Percentiles rank a stretch among this genome's conserved stretches.
phyloP scores from a whole-genome alignment of 495 filamentous ascomycete genomes.

The Entonaema liquescens region DNA sequence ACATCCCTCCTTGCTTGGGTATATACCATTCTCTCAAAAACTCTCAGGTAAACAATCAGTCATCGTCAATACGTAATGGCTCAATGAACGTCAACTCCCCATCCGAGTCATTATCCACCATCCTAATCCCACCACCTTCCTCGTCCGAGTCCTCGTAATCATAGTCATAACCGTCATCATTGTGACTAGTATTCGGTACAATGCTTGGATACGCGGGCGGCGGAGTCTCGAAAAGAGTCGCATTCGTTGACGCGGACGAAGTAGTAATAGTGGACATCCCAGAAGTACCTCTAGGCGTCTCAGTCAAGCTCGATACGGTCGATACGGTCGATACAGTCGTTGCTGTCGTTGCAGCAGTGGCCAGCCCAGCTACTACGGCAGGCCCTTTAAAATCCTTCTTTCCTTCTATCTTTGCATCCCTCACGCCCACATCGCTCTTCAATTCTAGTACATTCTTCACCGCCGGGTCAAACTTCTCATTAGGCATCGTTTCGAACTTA shows the following conservation, averaged over 20 bases:
- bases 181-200: conserved; percentile 36
- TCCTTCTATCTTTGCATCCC: conserved; percentile 48
- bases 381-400: conserved; percentile 7
- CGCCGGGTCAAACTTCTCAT: conserved; percentile 34
- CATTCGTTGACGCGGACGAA: not conserved
- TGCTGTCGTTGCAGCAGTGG: not conserved
- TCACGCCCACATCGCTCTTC: conserved; percentile 54
- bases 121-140: conserved; percentile 54
- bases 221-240: not conserved
- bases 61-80: conserved; percentile 37
- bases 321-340: not conserved
- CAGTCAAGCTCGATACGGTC: not conserved
- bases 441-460: conserved; percentile 56
- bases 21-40: conserved; percentile 11
- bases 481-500: not conserved
- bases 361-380: not conserved
- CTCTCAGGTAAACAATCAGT: not conserved
- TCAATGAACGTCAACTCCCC: conserved; percentile 47
- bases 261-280: not conserved
- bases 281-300: not conserved
- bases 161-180: conserved; percentile 48
- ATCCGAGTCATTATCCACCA: conserved; percentile 62
- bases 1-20: not conserved
- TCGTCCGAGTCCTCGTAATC: conserved; percentile 57
- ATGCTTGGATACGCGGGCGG: conserved; percentile 20